phyloP scores from a whole-genome alignment of 2,329 filamentous ascomycete species.

The Drechslerella coelobrocha region DNA sequence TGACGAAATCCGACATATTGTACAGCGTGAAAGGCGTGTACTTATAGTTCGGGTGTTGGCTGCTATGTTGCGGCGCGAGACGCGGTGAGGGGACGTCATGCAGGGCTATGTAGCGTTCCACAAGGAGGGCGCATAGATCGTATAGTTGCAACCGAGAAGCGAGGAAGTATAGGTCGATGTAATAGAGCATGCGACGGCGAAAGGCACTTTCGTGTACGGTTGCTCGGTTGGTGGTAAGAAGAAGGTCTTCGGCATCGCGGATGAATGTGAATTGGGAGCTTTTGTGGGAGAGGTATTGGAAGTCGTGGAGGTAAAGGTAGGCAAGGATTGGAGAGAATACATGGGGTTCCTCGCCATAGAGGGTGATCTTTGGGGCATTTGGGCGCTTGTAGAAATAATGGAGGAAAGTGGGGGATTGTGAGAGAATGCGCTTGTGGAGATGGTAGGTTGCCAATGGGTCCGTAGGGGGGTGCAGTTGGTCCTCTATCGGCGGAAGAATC shows the following conservation, averaged over 20 bases:
- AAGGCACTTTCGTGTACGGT: slow-evolving; percentile 13
- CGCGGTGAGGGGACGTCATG: slow-evolving; percentile 20
- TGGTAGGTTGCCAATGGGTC: not conserved
- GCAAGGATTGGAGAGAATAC: slow-evolving; percentile 13
- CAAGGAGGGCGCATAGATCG: slow-evolving; percentile 6
- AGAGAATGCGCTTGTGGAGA: slow-evolving; percentile 23
- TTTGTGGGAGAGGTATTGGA: slow-evolving; percentile 13
- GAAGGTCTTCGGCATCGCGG: not conserved
- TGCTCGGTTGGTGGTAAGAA: not conserved
- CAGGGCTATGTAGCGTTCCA: slow-evolving; percentile 18
- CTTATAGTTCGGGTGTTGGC: slow-evolving; percentile 6
- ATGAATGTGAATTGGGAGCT: not conserved
- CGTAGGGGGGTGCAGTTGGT: not conserved
- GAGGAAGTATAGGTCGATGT: slow-evolving; percentile 15
- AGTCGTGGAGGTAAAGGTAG: slow-evolving; percentile 30
- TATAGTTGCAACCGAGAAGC: slow-evolving; percentile 7
- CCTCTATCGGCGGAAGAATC: not conserved
- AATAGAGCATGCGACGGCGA: slow-evolving; percentile 19
- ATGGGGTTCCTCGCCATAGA: slow-evolving; percentile 5
- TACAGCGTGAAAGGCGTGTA: slow-evolving; percentile 29
- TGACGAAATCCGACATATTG: slow-evolving; percentile 23
- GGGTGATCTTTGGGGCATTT: not conserved
- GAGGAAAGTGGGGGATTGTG: slow-evolving; percentile 5
- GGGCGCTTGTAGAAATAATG: not conserved
- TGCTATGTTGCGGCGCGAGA: slow-evolving; percentile 1